Evolutionary conservation across 768 basidiomycete genomes (phyloP).

Genomic region (Calvatia gigantea): DNA sequence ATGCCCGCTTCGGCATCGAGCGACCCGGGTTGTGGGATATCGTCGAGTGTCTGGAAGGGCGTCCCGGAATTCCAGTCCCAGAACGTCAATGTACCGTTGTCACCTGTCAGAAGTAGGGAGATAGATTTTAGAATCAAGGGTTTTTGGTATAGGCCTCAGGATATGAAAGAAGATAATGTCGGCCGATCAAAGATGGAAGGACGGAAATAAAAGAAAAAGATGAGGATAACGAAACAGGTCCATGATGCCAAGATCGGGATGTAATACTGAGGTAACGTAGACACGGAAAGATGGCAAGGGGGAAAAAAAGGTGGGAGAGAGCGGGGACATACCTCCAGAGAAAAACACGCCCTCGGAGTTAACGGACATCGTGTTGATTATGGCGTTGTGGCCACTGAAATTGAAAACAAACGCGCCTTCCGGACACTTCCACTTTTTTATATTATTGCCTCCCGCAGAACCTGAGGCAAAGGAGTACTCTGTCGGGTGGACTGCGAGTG

Average conservation of each 20-base stretch:
- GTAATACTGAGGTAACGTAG: too few species aligned
- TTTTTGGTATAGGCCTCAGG: too few species aligned
- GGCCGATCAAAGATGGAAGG: constrained; percentile 6
- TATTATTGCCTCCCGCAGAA: constrained; percentile 98
- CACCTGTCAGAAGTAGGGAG: constrained; percentile 44
- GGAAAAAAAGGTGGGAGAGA: constrained; percentile 4
- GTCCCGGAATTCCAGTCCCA: constrained; percentile 97
- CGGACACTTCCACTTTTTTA: constrained; percentile 99
- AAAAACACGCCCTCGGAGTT: constrained; percentile 97
- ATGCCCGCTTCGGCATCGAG: constrained; percentile 96
- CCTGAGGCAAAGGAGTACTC: constrained; percentile 97
- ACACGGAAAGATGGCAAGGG: not conserved
- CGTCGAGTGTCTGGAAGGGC: constrained; percentile 92
- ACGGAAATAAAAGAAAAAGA: too few species aligned
- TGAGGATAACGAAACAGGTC: too few species aligned
- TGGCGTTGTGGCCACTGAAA: constrained; percentile 93
- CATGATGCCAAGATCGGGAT: too few species aligned
- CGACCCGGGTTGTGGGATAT: constrained; percentile 95
- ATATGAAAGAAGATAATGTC: not conserved
- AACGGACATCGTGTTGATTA: constrained; percentile 93
- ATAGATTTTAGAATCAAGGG: not conserved
- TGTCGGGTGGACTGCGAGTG: constrained; percentile 91
- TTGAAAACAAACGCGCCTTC: constrained; percentile 96
- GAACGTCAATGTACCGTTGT: constrained; percentile 86
- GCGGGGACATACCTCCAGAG: constrained; percentile 77